A percentile compares a stretch with the other conserved stretches of the same genome.
phyloP scores from a whole-genome alignment of 306 rosid species.

The Lagenaria siceraria region DNA sequence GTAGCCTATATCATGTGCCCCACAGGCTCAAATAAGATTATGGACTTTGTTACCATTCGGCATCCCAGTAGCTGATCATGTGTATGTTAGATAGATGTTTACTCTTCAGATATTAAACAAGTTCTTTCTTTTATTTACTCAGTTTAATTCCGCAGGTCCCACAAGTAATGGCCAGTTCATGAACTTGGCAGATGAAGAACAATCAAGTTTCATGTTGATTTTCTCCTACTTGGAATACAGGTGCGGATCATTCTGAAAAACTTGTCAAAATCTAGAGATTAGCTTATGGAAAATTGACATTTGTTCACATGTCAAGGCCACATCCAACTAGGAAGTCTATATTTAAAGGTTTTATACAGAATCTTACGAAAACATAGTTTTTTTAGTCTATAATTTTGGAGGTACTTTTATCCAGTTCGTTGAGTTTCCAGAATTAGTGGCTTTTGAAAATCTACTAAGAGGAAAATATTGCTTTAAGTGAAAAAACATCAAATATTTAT shows the following conservation, averaged over 20 bases:
- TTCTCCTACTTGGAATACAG: not conserved
- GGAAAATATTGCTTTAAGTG: not conserved
- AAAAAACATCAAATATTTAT: not conserved
- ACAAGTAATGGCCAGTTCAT: not conserved
- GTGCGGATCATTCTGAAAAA: not conserved
- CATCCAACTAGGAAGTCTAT: not conserved
- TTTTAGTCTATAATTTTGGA: not conserved
- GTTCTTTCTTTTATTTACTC: not conserved
- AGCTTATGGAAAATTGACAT: not conserved
- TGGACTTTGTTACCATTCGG: not conserved
- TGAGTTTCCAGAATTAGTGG: not conserved
- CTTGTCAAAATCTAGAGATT: not conserved
- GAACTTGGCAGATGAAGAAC: not conserved
- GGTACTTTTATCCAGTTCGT: not conserved
- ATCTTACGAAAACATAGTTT: not conserved
- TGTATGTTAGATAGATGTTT: not conserved
- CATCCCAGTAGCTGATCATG: not conserved
- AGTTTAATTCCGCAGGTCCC: not conserved
- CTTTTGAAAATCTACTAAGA: not conserved
- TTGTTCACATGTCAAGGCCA: not conserved
- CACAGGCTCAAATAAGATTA: conserved; percentile 4
- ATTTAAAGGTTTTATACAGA: not conserved
- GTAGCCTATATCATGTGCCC: not conserved
- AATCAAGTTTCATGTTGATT: not conserved
- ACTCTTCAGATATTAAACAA: not conserved